Evolutionary conservation across 2,329 filamentous ascomycete genomes (phyloP).

Genomic region (Colletotrichum salicis): DNA sequence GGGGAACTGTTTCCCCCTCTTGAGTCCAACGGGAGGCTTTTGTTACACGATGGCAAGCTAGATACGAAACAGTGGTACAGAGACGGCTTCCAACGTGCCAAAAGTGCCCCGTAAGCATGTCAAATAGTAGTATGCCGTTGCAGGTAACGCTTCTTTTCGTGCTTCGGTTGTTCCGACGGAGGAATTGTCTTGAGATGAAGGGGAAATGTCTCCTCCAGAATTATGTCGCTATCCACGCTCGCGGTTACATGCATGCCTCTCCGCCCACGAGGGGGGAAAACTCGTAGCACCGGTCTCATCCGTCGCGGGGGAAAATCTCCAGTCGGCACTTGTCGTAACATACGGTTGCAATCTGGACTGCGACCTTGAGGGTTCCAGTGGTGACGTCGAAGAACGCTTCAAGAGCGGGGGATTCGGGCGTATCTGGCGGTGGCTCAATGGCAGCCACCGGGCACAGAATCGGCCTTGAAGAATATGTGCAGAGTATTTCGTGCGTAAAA

Average conservation of each 20-base stretch:
- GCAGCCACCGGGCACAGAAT: neutral
- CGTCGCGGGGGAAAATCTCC: neutral
- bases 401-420: neutral
- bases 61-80: constrained; percentile 20
- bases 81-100: neutral
- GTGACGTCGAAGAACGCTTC: neutral
- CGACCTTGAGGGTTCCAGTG: neutral
- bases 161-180: neutral
- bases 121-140: neutral
- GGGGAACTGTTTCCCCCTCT: neutral
- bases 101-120: too few relatives aligned
- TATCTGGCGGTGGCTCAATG: neutral
- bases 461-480: neutral
- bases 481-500: neutral
- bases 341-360: neutral
- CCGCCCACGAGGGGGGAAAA: neutral
- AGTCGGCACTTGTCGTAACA: neutral
- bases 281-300: neutral
- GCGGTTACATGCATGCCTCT: neutral
- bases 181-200: neutral
- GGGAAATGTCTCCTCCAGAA: neutral
- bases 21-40: neutral
- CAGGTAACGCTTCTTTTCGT: neutral
- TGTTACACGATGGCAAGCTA: neutral
- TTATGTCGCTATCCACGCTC: neutral